Percentiles rank a stretch among this genome's conserved stretches.
Conservation (phyloP, 2,329 filamentous ascomycete species). For the Karstenula rhodostoma region DNA sequence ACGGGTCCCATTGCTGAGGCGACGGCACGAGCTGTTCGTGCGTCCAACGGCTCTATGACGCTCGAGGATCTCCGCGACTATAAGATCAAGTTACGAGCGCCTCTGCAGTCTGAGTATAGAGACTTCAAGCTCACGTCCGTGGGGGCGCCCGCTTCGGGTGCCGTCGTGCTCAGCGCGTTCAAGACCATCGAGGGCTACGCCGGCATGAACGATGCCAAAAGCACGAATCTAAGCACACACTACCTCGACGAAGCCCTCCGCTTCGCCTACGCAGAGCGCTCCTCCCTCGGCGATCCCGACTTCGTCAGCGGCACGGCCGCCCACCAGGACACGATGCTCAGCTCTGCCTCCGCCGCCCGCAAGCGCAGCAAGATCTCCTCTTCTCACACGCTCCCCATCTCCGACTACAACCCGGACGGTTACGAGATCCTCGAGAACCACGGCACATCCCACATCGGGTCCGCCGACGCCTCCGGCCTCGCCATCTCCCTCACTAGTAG, state of each 20-base stretch:
- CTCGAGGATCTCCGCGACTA: conserved; percentile 80
- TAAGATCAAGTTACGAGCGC: conserved; percentile 67
- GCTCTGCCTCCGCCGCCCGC: conserved; percentile 62
- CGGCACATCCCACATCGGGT: conserved; percentile 76
- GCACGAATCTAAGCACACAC: conserved; percentile 77
- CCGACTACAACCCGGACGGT: conserved; percentile 74
- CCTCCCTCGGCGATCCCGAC: conserved; percentile 79
- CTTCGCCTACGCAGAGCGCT: conserved; percentile 81
- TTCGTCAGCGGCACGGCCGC: conserved; percentile 70
- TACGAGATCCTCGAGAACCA: conserved; percentile 74
- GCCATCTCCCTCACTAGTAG: conserved; percentile 73
- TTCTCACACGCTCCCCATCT: conserved; percentile 72
- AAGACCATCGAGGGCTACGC: conserved; percentile 84
- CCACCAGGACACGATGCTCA: conserved; percentile 75
- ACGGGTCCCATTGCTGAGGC: conserved; percentile 74
- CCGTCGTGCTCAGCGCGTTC: conserved; percentile 76
- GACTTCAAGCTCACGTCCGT: conserved; percentile 74
- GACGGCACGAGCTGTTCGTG: conserved; percentile 73
- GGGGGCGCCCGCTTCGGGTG: conserved; percentile 79
- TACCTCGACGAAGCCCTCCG: conserved; percentile 86
- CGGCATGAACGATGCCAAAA: conserved; percentile 64
- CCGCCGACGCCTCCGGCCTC: conserved; percentile 76
- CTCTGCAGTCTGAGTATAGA: conserved; percentile 63
- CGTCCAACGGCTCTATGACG: conserved; percentile 81
- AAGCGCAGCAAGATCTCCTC: conserved; percentile 76